These are phyloP conservation scores for Kodamaea sp. DNA, from an alignment of 1,139 yeast genomes.

Conservation along the genomic window DNA sequence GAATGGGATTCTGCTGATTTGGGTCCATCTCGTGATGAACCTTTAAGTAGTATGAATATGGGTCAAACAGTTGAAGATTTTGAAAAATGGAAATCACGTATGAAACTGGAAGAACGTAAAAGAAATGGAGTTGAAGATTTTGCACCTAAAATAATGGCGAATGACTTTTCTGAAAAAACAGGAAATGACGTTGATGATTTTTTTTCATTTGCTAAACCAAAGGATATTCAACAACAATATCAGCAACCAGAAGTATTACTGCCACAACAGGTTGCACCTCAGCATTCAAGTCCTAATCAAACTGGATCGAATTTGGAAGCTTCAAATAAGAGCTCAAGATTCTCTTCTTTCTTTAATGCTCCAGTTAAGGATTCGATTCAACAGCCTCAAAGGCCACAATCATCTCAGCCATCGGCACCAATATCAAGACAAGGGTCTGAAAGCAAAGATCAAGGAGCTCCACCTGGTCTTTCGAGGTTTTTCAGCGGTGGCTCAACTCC, in stretches of 20 bases:
- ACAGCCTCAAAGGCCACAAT: neutral
- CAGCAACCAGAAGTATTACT: conserved; percentile 4
- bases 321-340: conserved; percentile 39
- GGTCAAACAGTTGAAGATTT: conserved; percentile 68
- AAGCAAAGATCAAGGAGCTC: conserved; percentile 1
- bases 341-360: conserved; percentile 43
- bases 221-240: conserved; percentile 5
- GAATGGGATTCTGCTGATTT: conserved; percentile 49
- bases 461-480: conserved; percentile 8
- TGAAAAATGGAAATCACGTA: conserved; percentile 64
- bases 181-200: conserved; percentile 52
- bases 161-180: conserved; percentile 18
- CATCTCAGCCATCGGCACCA: neutral
- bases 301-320: conserved; percentile 10
- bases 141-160: conserved; percentile 1
- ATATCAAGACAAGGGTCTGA: conserved; percentile 1
- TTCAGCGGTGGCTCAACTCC: conserved; percentile 19
- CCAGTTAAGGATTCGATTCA: conserved; percentile 13
- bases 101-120: conserved; percentile 54
- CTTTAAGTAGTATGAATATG: conserved; percentile 33
- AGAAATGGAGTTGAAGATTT: conserved; percentile 38
- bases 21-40: conserved; percentile 19
- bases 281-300: conserved; percentile 10
- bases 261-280: conserved; percentile 1
- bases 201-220: conserved; percentile 45